Base-by-base conservation (phyloP, 2,329 filamentous ascomycete genomes). In the Aspergillus neotritici region DNA sequence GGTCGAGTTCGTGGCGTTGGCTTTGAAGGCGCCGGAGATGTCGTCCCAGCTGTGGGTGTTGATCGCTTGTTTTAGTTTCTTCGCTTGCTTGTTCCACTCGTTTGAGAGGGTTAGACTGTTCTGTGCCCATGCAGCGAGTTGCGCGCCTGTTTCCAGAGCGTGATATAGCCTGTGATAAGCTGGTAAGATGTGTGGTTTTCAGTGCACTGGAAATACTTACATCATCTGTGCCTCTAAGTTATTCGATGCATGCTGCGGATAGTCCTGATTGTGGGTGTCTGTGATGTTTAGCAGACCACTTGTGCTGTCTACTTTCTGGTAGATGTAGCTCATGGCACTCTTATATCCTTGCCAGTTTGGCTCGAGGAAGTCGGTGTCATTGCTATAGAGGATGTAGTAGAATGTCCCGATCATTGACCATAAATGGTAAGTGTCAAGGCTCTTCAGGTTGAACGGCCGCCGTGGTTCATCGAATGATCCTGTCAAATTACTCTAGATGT, bases 401-500 rank as follows among this genome's bases (percentile, higher is more conserved):
- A 77, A 77, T 5, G 74, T 75, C 2, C 77, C 76, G 34, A 82
- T 75, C 59, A 82, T 70, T 1, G 73, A 74, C 63, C 76, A 76
- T 55, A 79, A 69, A 38, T 65, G 63, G 42, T 65, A 65, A 6
- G 63, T 65, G 31, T 66, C 63, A 12, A 58, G 62, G 34, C 55
- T 49, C 13, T 57, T 62, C 41, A 62, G 61, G 31, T 58, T 61
- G 14, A 65, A 51, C 12, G 61, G 63, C 31, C 63, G 63, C 1
- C 63, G 59, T 3, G 62, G 63, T 43, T 66, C 63, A 31, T 58
- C 58, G 41, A 66, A 65, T 4, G 62, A 59, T 12, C 63, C 63
- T 4, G 58, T 63, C 30, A 53, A 52, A 3, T 53, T 51, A 32
- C 58, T 47, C 57, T 62, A 44, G 4, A 15, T 2, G 5, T 12